These are phyloP conservation scores for Gossypium arboreum DNA, from an alignment of 345 rosid genomes.

Conservation along the genomic window DNA sequence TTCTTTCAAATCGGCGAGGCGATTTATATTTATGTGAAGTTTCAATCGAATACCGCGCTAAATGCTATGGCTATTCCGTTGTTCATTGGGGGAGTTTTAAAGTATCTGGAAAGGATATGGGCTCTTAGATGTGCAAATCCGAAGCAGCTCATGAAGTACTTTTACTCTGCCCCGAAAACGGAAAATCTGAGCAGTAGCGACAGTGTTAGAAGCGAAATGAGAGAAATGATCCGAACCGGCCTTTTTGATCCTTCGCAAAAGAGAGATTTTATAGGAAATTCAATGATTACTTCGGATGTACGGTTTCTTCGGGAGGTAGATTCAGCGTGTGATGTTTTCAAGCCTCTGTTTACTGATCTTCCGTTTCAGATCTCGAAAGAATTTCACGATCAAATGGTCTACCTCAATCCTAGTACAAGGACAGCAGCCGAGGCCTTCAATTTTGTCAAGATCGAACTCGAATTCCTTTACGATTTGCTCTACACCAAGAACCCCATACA, in stretches of 20 bases:
- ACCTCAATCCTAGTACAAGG: not conserved
- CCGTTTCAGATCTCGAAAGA: constrained; percentile 20
- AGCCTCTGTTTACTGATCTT: constrained; percentile 38
- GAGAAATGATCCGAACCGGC: constrained; percentile 19
- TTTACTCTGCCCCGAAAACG: constrained; percentile 12
- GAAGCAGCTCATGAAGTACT: constrained; percentile 26
- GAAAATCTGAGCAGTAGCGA: not conserved
- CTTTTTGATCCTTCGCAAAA: constrained; percentile 20
- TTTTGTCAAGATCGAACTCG: constrained; percentile 36
- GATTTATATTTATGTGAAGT: constrained; percentile 29
- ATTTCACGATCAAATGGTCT: constrained; percentile 15
- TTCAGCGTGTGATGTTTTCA: constrained; percentile 31
- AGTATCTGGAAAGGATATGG: constrained; percentile 39
- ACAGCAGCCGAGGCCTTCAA: constrained; percentile 21
- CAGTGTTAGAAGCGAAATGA: constrained; percentile 7
- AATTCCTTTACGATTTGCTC: constrained; percentile 40
- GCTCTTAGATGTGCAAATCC: constrained; percentile 40
- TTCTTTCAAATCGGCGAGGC: constrained; percentile 19
- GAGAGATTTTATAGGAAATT: constrained; percentile 15
- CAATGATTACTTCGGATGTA: constrained; percentile 4
- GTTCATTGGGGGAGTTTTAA: constrained; percentile 36
- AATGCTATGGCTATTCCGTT: constrained; percentile 22
- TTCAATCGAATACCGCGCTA: constrained; percentile 13
- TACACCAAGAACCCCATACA: constrained; percentile 43
- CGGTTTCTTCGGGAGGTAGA: constrained; percentile 6